Evolutionary conservation across 768 basidiomycete species (phyloP).

Genomic region (Lenzites betulinus): DNA sequence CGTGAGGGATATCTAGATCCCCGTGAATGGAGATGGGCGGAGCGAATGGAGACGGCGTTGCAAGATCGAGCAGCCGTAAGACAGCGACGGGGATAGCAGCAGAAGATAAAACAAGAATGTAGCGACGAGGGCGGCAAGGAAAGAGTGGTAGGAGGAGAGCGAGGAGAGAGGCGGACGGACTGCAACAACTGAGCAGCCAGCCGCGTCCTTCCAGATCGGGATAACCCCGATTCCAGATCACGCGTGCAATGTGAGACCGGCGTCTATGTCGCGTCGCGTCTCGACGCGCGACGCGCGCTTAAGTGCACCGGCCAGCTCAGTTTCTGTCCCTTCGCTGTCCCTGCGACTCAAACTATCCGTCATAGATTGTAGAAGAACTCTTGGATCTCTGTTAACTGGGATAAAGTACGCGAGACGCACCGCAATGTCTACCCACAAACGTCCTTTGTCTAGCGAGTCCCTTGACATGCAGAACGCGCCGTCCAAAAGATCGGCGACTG

Average conservation of each 20-base stretch:
- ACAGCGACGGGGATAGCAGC: conserved; percentile 19
- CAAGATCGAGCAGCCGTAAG: conserved; percentile 15
- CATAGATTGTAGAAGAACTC: background rate
- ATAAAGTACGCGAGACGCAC: background rate
- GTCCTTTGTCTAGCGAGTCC: conserved; percentile 1
- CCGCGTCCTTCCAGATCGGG: conserved; percentile 17
- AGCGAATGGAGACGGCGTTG: conserved; percentile 7
- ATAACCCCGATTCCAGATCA: background rate
- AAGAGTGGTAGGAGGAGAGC: background rate
- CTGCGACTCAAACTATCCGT: background rate
- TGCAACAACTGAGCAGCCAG: conserved; percentile 2
- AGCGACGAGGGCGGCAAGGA: background rate
- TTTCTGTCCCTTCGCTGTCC: too few relatives aligned
- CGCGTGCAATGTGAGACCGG: background rate
- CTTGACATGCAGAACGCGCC: background rate
- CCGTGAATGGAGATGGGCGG: conserved; percentile 16
- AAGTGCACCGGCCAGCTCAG: too few relatives aligned
- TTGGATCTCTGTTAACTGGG: background rate
- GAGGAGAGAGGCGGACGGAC: background rate
- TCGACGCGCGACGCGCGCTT: too few relatives aligned
- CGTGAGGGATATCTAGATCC: conserved; percentile 22
- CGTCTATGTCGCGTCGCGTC: background rate
- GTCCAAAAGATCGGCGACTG: conserved; percentile 2
- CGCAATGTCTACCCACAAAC: conserved; percentile 23
- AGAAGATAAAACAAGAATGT: conserved; percentile 15